Base-by-base conservation (phyloP, 2,329 filamentous ascomycete species). In the Colletotrichum lindemuthianum region DNA sequence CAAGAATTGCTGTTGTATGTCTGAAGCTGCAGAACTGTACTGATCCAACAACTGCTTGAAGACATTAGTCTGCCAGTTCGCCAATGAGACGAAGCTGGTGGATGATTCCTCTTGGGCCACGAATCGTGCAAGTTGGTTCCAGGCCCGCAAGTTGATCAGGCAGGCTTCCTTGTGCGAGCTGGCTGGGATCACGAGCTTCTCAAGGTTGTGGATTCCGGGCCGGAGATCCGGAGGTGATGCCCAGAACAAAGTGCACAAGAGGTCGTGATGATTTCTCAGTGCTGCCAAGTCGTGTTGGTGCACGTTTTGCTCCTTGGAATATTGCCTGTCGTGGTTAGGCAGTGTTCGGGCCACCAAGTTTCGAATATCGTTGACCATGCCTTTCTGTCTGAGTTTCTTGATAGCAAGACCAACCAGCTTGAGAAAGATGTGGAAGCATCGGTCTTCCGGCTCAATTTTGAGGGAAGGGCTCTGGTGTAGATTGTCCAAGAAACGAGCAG, bases 91-190 rank as follows among this genome's bases (percentile, higher is more conserved):
- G 59, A 90, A 86, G 1, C 82, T 79, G 36, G 77, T 78, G 13
- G 83, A 84, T 2, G 77, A 74, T 45, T 79, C 76, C 8, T 72
- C 69, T 41, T 76, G 74, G 34, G 78, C 78, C 32, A 89, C 73
- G 69, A 88, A 90, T 15, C 83, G 81, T 2, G 87, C 82, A 34
- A 91, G 77, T 68, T 90, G 87, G 57, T 77, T 82, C 88, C 88
- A 91, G 8, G 88, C 83, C 51, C 85, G 81, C 13, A 91, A 71
- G 65, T 86, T 90, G 68, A 90, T 88, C 36, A 88, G 75, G 69
- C 86, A 90, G 3, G 88, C 88, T 72, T 89, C 86, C 69, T 88
- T 89, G 71, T 91, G 89, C 9, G 88, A 90, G 60, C 78, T 85
- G 16, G 80, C 82, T 0, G 88, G 85, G 15, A 78, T 73, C 3